Evolutionary conservation across 2,329 filamentous ascomycete genomes (phyloP), one percentile per base, ranked within the genome.

Genomic region (Xylariaceae sp.): DNA sequence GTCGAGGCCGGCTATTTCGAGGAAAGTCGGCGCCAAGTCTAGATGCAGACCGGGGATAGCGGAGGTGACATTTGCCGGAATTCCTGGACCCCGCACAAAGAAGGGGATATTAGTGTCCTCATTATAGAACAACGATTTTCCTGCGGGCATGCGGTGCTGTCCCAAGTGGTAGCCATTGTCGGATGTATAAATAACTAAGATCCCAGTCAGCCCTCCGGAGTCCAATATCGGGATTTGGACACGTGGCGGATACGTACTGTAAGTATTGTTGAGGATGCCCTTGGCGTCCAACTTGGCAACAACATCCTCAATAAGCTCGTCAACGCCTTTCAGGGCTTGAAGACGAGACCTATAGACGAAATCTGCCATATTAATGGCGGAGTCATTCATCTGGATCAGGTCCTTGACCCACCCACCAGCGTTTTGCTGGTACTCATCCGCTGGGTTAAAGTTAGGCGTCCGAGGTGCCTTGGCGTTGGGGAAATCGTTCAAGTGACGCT

Each of bases 301-400:
- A 1, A 64, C 53, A 37, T 64, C 60, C 22, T 57, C 51, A 3
- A 64, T 47, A 3, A 64, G 60, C 16, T 64, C 61, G 31, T 65
- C 61, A 0, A 65, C 48, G 3, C 60, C 57, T 13, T 50, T 43
- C 2, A 63, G 43, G 0, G 55, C 45, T n/a, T 56, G 49, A 2
- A 54, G 35, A 1, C 61, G 44, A 7, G 38, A 37, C 9, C 41
- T 41, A 15, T 41, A 44, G 9, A 41, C 38, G 9, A 31, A 39
- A 16, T 49, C 47, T 2, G 40, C 29, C 19, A n/a, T 31, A 15
- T 31, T 39, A 4, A 44, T 43, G 9, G 28, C 40, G 2, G 39
- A 43, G 3, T 29, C 34, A 12, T 49, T 47, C 24, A 44, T 18
- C 2, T 43, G 37, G 9, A 37, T 16, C 8, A 19, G 30, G 12